A percentile compares a stretch with the other conserved stretches of the same genome.
These are phyloP conservation scores for Fusarium citri DNA, from an alignment of 2,329 filamentous ascomycete genomes.

Conservation along the genomic window DNA sequence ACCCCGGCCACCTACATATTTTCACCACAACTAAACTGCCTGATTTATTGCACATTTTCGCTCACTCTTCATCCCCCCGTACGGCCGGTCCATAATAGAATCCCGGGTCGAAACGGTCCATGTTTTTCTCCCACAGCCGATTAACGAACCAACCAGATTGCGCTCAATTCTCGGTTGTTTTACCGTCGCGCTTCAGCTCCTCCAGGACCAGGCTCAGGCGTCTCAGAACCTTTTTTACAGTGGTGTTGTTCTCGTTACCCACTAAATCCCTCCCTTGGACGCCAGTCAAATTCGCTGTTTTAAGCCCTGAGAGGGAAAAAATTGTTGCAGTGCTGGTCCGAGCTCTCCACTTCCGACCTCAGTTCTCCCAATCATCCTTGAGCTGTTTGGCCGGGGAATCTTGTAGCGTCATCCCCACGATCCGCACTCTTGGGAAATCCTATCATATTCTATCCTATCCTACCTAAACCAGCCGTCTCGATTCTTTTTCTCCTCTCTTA, in stretches of 20 bases:
- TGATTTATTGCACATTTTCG: constrained; percentile 15
- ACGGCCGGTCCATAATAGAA: constrained; percentile 19
- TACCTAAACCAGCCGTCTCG: constrained; percentile 22
- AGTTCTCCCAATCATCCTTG: constrained; percentile 42
- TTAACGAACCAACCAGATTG: constrained; percentile 35
- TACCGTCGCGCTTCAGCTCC: constrained; percentile 23
- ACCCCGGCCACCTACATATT: constrained; percentile 24
- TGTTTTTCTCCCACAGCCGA: constrained; percentile 22
- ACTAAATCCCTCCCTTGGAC: constrained; percentile 33
- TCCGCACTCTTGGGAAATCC: constrained; percentile 44
- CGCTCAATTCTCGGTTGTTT: constrained; percentile 12
- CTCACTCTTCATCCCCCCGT: constrained; percentile 14
- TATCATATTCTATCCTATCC: constrained; percentile 24
- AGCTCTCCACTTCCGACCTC: constrained; percentile 41
- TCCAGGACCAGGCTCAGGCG: constrained; percentile 13
- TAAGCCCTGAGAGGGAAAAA: constrained; percentile 39
- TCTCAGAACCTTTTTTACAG: constrained; percentile 17
- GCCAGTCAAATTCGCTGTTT: constrained; percentile 35
- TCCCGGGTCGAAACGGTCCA: constrained; percentile 27
- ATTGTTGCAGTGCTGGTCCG: constrained; percentile 33
- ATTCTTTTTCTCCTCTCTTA: constrained; percentile 28
- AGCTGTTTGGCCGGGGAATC: constrained; percentile 37
- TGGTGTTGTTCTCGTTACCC: constrained; percentile 27
- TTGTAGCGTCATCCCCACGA: constrained; percentile 49
- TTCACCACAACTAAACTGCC: constrained; percentile 16